These are phyloP conservation scores for Melanogaster broomeanus DNA, from an alignment of 768 basidiomycete species.

Conservation along the genomic window DNA sequence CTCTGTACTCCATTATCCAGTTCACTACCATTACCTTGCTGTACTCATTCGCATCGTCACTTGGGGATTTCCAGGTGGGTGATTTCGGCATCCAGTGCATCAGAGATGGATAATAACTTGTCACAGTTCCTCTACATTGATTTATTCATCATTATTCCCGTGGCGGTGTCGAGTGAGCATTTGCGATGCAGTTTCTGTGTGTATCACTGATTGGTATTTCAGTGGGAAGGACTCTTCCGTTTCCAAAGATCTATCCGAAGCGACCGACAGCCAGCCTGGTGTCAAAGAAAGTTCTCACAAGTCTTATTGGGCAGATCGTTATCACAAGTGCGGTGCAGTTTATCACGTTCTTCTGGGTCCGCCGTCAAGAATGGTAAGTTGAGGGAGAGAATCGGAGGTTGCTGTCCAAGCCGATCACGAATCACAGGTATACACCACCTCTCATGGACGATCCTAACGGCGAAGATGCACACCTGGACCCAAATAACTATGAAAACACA, in stretches of 20 bases:
- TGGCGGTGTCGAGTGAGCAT: slow-evolving; percentile 90
- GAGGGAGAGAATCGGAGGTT: neutral
- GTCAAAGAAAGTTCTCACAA: slow-evolving; percentile 91
- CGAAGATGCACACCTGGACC: slow-evolving; percentile 71
- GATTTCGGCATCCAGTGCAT: neutral
- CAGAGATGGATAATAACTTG: slow-evolving; percentile 8
- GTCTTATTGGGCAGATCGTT: slow-evolving; percentile 89
- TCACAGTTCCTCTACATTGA: slow-evolving; percentile 94
- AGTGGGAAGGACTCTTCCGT: slow-evolving; percentile 97
- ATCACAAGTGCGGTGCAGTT: slow-evolving; percentile 82
- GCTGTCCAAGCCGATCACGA: neutral
- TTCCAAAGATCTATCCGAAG: slow-evolving; percentile 81
- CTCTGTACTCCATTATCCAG: slow-evolving; percentile 96
- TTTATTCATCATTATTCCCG: slow-evolving; percentile 95
- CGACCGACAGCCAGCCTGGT: slow-evolving; percentile 95
- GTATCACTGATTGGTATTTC: slow-evolving; percentile 9
- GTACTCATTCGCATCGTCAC: slow-evolving; percentile 94
- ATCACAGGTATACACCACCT: slow-evolving; percentile 78
- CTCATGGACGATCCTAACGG: slow-evolving; percentile 43
- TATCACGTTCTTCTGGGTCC: slow-evolving; percentile 90
- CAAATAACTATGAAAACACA: slow-evolving; percentile 90
- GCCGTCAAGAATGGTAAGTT: slow-evolving; percentile 76
- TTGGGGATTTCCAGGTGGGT: slow-evolving; percentile 93
- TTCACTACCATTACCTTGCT: slow-evolving; percentile 97
- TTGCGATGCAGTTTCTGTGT: neutral